These are phyloP conservation scores for Phytophthora foliorum DNA, from an alignment of 352 stramenopile species.

Conservation along the genomic window DNA sequence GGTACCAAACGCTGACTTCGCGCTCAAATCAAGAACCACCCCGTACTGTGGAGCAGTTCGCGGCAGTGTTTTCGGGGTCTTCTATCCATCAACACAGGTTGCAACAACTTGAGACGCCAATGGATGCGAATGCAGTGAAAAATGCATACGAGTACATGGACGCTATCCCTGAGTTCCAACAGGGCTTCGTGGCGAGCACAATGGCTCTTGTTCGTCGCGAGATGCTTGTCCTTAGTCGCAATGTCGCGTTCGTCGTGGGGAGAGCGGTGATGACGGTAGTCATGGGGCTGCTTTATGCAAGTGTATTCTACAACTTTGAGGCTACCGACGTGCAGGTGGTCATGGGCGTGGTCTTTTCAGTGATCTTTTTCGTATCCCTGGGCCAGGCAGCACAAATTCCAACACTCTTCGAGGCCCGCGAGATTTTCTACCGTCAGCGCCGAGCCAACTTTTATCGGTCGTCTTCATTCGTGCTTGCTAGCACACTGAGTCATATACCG, in stretches of 20 bases:
- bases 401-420: conserved; percentile 78
- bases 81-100: conserved; percentile 23
- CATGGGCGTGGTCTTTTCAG: conserved; percentile 86
- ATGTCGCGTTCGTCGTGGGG: conserved; percentile 51
- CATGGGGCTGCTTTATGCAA: conserved; percentile 56
- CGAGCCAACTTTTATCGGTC: conserved; percentile 61
- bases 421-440: conserved; percentile 56
- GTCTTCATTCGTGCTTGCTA: conserved; percentile 74
- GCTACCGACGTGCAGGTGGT: conserved; percentile 51
- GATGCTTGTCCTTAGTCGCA: conserved; percentile 60
- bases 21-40: conserved; percentile 15
- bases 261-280: conserved; percentile 51
- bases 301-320: conserved; percentile 56
- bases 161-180: conserved; percentile 52
- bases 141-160: conserved; percentile 85
- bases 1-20: conserved; percentile 38
- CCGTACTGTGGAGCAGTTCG: conserved; percentile 44
- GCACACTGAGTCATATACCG: conserved; percentile 44
- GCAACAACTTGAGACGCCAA: conserved; percentile 29
- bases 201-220: conserved; percentile 55
- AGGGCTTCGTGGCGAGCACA: conserved; percentile 41
- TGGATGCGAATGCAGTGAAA: conserved; percentile 22
- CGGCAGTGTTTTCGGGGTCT: conserved; percentile 36
- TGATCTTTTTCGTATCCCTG: conserved; percentile 80
- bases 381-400: conserved; percentile 79